Conservation (phyloP, 768 basidiomycete genomes). For the Tylopilus cervinicoccineus region DNA sequence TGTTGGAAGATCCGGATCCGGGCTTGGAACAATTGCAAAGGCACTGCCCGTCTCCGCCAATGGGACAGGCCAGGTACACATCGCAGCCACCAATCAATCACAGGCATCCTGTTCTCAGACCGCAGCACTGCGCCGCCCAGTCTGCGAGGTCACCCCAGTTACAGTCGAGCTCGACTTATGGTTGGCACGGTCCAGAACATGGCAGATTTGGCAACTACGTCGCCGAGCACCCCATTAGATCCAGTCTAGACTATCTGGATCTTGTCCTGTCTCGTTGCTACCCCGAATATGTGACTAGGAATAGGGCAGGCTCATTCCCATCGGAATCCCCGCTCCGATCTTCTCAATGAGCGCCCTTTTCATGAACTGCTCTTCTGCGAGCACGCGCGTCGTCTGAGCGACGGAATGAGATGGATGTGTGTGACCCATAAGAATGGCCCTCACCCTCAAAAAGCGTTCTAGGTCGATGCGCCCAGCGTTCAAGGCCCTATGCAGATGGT, state of each 20-base stretch:
- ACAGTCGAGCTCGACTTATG: conserved; percentile 17
- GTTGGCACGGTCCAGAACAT: conserved; percentile 29
- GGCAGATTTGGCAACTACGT: conserved; percentile 35
- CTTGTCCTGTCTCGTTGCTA: conserved; percentile 23
- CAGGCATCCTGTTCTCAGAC: conserved; percentile 12
- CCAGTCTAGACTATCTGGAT: conserved; percentile 22
- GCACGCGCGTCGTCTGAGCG: conserved; percentile 68
- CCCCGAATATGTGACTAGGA: conserved; percentile 37
- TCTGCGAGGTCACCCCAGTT: conserved; percentile 21
- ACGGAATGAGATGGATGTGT: conserved; percentile 16
- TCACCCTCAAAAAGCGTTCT: conserved; percentile 87
- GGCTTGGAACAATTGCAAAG: conserved; percentile 25
- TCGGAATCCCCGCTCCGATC: conserved; percentile 63
- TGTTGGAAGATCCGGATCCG: conserved; percentile 32
- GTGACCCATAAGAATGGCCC: conserved; percentile 29
- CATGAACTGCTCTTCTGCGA: conserved; percentile 96
- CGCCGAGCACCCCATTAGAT: conserved; percentile 33
- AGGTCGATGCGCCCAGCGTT: conserved; percentile 91
- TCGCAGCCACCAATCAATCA: conserved; percentile 28
- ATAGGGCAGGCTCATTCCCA: conserved; percentile 40
- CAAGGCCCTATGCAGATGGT: conserved; percentile 91
- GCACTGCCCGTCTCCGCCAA: conserved; percentile 28
- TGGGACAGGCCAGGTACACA: conserved; percentile 26
- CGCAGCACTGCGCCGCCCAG: conserved; percentile 21
- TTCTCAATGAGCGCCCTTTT: conserved; percentile 93